A percentile compares a stretch with the other conserved stretches of the same genome.
Evolutionary conservation across 2,329 filamentous ascomycete genomes (phyloP).

Genomic region (Trichoderma endophyticum): DNA sequence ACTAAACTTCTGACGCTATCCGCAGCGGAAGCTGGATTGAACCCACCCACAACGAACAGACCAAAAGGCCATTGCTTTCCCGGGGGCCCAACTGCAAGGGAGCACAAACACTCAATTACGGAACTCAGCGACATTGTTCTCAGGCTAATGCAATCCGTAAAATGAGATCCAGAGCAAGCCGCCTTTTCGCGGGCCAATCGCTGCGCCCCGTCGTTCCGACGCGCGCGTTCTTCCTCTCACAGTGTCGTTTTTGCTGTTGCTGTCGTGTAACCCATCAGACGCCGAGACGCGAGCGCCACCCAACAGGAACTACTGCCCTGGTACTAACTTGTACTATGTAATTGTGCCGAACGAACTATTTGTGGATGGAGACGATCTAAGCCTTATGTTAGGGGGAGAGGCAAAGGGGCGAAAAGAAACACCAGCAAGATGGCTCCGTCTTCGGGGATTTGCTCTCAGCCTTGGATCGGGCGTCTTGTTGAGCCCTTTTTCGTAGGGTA

Average conservation of each 20-base stretch:
- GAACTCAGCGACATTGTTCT: not conserved
- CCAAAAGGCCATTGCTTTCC: not conserved
- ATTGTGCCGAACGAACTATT: not conserved
- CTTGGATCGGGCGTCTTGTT: not conserved
- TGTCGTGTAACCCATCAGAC: not conserved
- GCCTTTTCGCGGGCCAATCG: not conserved
- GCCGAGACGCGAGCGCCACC: not conserved
- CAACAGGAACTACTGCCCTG: not conserved
- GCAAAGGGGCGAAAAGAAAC: not conserved
- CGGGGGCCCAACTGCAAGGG: not conserved
- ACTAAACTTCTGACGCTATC: not conserved
- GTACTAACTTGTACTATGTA: no score
- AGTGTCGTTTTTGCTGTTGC: not conserved
- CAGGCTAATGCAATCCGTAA: not conserved
- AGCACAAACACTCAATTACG: not conserved
- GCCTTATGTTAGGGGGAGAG: not conserved
- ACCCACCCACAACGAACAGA: not conserved
- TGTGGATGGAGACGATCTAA: not conserved
- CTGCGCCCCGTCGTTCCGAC: not conserved
- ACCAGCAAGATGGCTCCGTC: not conserved
- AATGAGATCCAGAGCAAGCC: not conserved
- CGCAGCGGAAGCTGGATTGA: not conserved
- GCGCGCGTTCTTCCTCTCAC: not conserved
- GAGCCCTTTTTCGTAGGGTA: no score
- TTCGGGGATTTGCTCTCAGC: not conserved